These are phyloP conservation scores for Parastagonospora avenae DNA, from an alignment of 2,329 filamentous ascomycete genomes.

Conservation along the genomic window DNA sequence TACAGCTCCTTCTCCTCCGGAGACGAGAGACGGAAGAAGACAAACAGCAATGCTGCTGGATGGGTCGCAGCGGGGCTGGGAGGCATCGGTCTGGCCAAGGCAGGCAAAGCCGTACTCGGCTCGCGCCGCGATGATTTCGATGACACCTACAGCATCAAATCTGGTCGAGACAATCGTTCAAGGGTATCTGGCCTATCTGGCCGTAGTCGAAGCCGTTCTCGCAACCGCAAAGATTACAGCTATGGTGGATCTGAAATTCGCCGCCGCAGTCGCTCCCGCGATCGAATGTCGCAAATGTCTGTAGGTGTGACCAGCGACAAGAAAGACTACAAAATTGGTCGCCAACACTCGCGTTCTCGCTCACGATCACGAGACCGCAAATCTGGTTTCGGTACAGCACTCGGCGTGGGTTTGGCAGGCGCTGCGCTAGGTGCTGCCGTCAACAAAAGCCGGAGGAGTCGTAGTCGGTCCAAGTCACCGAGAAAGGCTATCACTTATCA, in stretches of 20 bases:
- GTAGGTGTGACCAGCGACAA: slow-evolving; percentile 41
- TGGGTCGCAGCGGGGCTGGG: slow-evolving; percentile 62
- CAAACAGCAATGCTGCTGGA: slow-evolving; percentile 52
- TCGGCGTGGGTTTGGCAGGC: slow-evolving; percentile 47
- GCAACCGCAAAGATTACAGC: slow-evolving; percentile 50
- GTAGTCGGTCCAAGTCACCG: slow-evolving; percentile 45
- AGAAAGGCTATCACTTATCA: slow-evolving; percentile 35
- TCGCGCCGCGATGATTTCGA: slow-evolving; percentile 60
- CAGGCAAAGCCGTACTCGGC: slow-evolving; percentile 60
- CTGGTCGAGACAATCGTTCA: slow-evolving; percentile 51
- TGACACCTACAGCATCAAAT: slow-evolving; percentile 64
- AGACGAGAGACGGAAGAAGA: slow-evolving; percentile 47
- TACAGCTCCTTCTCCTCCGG: slow-evolving; percentile 38
- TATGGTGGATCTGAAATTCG: slow-evolving; percentile 51
- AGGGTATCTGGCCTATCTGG: slow-evolving; percentile 31
- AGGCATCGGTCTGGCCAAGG: slow-evolving; percentile 58
- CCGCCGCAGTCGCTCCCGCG: slow-evolving; percentile 46
- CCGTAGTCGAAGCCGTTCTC: slow-evolving; percentile 46
- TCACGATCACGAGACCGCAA: slow-evolving; percentile 48
- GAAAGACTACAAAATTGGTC: slow-evolving; percentile 44
- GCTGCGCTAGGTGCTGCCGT: slow-evolving; percentile 44
- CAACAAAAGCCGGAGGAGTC: slow-evolving; percentile 36
- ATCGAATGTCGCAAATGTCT: slow-evolving; percentile 41
- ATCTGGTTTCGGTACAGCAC: slow-evolving; percentile 43
- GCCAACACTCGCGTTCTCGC: slow-evolving; percentile 32